These are phyloP conservation scores for Fusarium proliferatum DNA, from an alignment of 2,329 filamentous ascomycete genomes.

Conservation along the genomic window DNA sequence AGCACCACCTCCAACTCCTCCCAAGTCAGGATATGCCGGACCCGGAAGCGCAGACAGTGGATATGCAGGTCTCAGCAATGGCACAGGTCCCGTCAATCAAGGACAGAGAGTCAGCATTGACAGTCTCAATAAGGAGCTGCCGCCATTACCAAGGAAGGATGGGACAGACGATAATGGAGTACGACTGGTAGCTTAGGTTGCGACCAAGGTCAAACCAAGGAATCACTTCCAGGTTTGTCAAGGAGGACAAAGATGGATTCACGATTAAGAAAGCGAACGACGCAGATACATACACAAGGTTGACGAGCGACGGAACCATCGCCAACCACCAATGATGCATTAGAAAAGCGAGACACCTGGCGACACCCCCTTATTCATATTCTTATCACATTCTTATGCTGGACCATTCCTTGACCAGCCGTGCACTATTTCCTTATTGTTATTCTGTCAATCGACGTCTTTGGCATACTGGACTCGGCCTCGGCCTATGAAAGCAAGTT, in stretches of 20 bases:
- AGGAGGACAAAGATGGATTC: conserved; percentile 33
- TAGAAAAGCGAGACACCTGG: conserved; percentile 45
- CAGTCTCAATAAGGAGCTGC: conserved; percentile 70
- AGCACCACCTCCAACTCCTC: conserved; percentile 51
- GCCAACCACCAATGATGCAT: conserved; percentile 44
- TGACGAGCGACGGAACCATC: conserved; percentile 44
- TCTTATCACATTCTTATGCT: conserved; percentile 16
- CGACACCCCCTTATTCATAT: conserved; percentile 19
- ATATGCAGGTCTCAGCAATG: conserved; percentile 54
- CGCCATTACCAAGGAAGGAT: conserved; percentile 61
- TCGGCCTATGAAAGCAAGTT: conserved; percentile 37
- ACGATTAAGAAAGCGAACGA: conserved; percentile 43
- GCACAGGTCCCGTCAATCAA: conserved; percentile 46
- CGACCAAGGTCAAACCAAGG: conserved; percentile 35
- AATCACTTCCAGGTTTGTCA: conserved; percentile 11
- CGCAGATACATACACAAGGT: conserved; percentile 31
- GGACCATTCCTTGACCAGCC: conserved; percentile 29
- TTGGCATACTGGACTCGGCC: conserved; percentile 32
- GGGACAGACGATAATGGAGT: conserved; percentile 43
- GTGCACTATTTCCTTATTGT: conserved; percentile 37
- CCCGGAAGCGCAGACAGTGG: conserved; percentile 61
- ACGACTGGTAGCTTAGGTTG: conserved; percentile 49
- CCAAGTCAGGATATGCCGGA: conserved; percentile 50
- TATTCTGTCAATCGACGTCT: conserved; percentile 27
- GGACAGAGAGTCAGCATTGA: conserved; percentile 61